Conservation (phyloP, 1,284 basidiomycete genomes). For the Moesziomyces parantarcticus region DNA sequence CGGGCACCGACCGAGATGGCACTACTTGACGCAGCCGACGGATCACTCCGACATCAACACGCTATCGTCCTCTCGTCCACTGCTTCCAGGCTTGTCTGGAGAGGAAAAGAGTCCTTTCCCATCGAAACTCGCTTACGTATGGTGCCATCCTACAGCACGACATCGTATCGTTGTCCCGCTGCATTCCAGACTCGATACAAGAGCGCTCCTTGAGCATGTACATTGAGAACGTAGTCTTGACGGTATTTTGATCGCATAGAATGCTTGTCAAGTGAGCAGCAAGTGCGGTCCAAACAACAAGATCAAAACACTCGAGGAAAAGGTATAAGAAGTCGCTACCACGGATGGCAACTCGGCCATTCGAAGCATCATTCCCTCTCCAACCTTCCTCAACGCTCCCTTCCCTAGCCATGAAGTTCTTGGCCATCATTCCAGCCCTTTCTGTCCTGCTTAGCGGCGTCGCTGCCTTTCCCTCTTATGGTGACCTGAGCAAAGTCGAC, state of each 20-base stretch:
- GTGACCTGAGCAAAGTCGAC: constrained; percentile 21
- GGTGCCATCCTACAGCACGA: constrained; percentile 4
- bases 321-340: constrained; percentile 1
- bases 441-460: constrained; percentile 29
- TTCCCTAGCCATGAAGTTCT: constrained; percentile 22
- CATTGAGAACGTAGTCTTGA: background rate
- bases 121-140: constrained; percentile 6
- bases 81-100: background rate
- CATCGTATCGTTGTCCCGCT: background rate
- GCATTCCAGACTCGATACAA: background rate
- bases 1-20: background rate
- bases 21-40: constrained; percentile 2
- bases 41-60: background rate
- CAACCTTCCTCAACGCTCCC: constrained; percentile 3
- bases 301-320: background rate
- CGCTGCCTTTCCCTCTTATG: constrained; percentile 42
- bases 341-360: background rate
- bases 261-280: background rate
- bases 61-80: background rate
- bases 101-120: background rate
- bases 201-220: background rate
- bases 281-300: background rate
- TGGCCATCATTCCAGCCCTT: constrained; percentile 7
- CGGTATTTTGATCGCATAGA: constrained; percentile 1
- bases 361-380: constrained; percentile 8